phyloP scores from a whole-genome alignment of 768 basidiomycete genomes.

The Boletus reticulatus region DNA sequence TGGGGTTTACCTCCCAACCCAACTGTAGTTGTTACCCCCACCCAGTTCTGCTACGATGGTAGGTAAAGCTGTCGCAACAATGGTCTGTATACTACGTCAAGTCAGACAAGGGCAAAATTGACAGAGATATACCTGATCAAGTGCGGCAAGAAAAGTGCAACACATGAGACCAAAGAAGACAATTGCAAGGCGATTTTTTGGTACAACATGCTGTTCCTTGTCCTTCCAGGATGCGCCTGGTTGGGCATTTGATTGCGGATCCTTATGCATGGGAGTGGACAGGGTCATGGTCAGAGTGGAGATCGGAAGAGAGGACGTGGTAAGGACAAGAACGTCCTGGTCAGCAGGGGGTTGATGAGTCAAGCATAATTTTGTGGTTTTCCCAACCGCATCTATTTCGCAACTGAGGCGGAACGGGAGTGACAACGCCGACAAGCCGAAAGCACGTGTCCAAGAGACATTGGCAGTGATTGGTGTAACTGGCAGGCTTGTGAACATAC shows the following conservation, averaged over 20 bases:
- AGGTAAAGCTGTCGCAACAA: slow-evolving; percentile 49
- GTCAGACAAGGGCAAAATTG: not conserved
- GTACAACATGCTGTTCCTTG: slow-evolving; percentile 41
- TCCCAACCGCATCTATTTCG: slow-evolving; percentile 15
- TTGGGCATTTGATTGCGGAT: slow-evolving; percentile 1
- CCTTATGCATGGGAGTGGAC: not conserved
- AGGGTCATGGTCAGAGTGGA: slow-evolving; percentile 5
- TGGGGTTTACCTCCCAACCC: slow-evolving; percentile 43
- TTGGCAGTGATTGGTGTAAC: not conserved
- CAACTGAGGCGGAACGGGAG: too few relatives aligned
- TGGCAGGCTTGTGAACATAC: too few relatives aligned
- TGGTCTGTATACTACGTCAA: slow-evolving; percentile 31
- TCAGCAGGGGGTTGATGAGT: not conserved
- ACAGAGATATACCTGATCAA: slow-evolving; percentile 40
- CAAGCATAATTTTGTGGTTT: not conserved
- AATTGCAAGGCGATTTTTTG: slow-evolving; percentile 40
- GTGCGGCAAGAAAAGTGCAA: slow-evolving; percentile 43
- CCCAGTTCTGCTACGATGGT: slow-evolving; percentile 47
- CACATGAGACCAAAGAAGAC: slow-evolving; percentile 47
- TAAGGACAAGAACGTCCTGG: not conserved
- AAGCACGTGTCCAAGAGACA: not conserved
- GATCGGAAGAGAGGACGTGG: too few relatives aligned
- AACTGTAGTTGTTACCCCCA: slow-evolving; percentile 45
- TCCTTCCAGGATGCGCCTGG: slow-evolving; percentile 39
- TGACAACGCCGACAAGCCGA: slow-evolving; percentile 7